A percentile compares a stretch with the other conserved stretches of the same genome.
phyloP scores from a whole-genome alignment of 306 rosid species.

The Prunus persica region Prunus_persica_NCBIv2 NC_034014.1:30361501-30362000 shows the following conservation, averaged over 20 bases:
- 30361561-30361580: constrained; percentile 69
- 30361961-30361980: constrained; percentile 13
- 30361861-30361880: constrained; percentile 71
- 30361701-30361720: constrained; percentile 68
- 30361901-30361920: constrained; percentile 66
- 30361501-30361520: constrained; percentile 42
- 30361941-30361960: constrained; percentile 1
- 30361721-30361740: constrained; percentile 49
- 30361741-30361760: not conserved
- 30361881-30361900: constrained; percentile 53
- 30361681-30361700: constrained; percentile 46
- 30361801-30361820: constrained; percentile 40
- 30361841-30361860: constrained; percentile 64
- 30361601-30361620: not conserved
- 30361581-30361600: constrained; percentile 22
- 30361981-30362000: not conserved
- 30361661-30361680: constrained; percentile 68
- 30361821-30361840: constrained; percentile 86
- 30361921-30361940: constrained; percentile 74
- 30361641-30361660: constrained; percentile 26
- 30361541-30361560: constrained; percentile 57
- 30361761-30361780: not conserved
- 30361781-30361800: constrained; percentile 21
- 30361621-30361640: constrained; percentile 4
- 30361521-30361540: constrained; percentile 44